These are phyloP conservation scores for Lathyrus tuberosus DNA, from an alignment of 306 rosid genomes.

Conservation along the genomic window DNA sequence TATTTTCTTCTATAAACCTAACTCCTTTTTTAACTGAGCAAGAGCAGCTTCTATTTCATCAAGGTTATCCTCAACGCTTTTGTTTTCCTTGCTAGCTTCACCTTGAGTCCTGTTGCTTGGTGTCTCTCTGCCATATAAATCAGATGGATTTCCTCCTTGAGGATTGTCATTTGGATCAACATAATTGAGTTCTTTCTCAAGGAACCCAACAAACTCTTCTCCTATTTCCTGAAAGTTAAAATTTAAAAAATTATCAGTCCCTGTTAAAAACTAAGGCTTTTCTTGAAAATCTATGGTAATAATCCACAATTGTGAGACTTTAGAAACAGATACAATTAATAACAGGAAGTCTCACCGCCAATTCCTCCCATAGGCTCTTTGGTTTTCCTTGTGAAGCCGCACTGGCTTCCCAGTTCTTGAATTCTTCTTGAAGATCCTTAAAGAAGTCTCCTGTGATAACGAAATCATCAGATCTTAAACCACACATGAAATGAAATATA, in stretches of 20 bases:
- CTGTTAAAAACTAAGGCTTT: conserved; percentile 9
- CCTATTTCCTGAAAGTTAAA: conserved; percentile 82
- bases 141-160: conserved; percentile 46
- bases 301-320: background rate
- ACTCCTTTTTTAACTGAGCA: conserved; percentile 80
- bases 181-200: conserved; percentile 91
- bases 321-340: background rate
- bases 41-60: conserved; percentile 95
- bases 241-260: conserved; percentile 20
- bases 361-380: conserved; percentile 95
- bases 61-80: conserved; percentile 69
- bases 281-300: background rate
- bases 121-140: conserved; percentile 43
- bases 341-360: conserved; percentile 58
- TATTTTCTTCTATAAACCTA: conserved; percentile 68
- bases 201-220: conserved; percentile 94
- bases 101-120: conserved; percentile 36
- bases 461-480: conserved; percentile 41
- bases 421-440: conserved; percentile 88
- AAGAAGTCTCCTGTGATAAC: conserved; percentile 75
- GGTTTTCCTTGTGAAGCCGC: conserved; percentile 87
- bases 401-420: conserved; percentile 86
- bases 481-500: conserved; percentile 25
- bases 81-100: conserved; percentile 52
- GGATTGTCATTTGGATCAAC: conserved; percentile 46